phyloP scores from a whole-genome alignment of 352 stramenopile genomes.

The Peronosclerospora sorghi region DNA sequence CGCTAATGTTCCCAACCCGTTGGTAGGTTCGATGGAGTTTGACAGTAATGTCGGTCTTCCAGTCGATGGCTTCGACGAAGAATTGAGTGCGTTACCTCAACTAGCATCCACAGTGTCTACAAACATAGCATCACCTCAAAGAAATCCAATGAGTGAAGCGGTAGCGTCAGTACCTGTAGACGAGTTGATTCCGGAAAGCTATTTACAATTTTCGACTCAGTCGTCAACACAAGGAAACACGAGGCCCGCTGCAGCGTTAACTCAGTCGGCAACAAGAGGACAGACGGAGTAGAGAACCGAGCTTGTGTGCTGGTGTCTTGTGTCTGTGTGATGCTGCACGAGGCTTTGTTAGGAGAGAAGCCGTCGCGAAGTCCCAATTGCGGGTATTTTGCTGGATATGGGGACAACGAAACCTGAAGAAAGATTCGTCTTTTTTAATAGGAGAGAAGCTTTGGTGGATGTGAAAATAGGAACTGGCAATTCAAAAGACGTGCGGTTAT shows the following conservation, averaged over 20 bases:
- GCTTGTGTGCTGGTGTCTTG: constrained; percentile 10
- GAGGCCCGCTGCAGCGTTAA: constrained; percentile 3
- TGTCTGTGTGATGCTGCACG: neutral
- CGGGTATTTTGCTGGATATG: constrained; percentile 5
- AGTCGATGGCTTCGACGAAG: constrained; percentile 15
- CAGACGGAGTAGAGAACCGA: constrained; percentile 17
- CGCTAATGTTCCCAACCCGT: constrained; percentile 6
- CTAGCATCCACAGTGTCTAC: neutral
- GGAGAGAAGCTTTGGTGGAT: constrained; percentile 22
- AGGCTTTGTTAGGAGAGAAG: too few relatives aligned
- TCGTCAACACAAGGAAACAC: constrained; percentile 4
- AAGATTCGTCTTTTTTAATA: constrained; percentile 25
- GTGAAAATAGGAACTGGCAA: constrained; percentile 37
- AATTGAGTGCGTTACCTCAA: constrained; percentile 6
- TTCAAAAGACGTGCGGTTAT: constrained; percentile 10
- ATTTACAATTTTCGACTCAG: constrained; percentile 18
- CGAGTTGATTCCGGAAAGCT: constrained; percentile 23
- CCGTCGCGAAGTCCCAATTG: constrained; percentile 5
- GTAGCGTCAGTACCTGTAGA: constrained; percentile 8
- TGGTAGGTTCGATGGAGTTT: constrained; percentile 13
- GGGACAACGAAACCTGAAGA: constrained; percentile 11
- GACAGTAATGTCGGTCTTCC: constrained; percentile 18
- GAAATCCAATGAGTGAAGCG: constrained; percentile 6
- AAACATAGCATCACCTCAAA: constrained; percentile 2
- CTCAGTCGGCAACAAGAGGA: constrained; percentile 5